Percentiles rank a stretch among this genome's conserved stretches.
Conservation (phyloP, 495 filamentous ascomycete species). For the Viridothelium virens region DNA sequence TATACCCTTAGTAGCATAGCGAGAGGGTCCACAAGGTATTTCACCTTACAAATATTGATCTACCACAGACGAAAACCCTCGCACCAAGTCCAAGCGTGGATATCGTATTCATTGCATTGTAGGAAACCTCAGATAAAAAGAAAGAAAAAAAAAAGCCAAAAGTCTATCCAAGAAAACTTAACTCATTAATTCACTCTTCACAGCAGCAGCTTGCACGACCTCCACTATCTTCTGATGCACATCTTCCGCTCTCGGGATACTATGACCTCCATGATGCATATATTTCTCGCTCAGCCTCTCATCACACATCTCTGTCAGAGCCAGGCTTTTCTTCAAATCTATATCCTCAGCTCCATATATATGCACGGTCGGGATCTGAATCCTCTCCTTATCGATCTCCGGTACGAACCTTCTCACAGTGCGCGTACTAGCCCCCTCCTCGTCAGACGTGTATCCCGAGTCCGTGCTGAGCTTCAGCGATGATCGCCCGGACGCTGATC, state of each 20-base stretch:
- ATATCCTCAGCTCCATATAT: conserved; percentile 5
- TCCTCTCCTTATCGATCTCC: conserved; percentile 13
- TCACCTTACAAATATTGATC: no score
- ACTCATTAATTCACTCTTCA: conserved; percentile 3
- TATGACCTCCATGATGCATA: conserved; percentile 8
- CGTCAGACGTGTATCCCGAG: conserved; percentile 10
- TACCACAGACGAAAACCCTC: no score
- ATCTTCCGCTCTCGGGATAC: conserved; percentile 8
- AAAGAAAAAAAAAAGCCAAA: no score
- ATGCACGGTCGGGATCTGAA: conserved; percentile 10
- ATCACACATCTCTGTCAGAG: conserved; percentile 7
- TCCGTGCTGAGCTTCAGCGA: conserved; percentile 8
- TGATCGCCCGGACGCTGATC: conserved; percentile 9
- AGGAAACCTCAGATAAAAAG: no score
- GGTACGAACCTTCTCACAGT: conserved; percentile 7
- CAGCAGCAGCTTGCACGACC: conserved; percentile 11
- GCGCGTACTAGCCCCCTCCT: conserved; percentile 9
- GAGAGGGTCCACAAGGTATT: no score
- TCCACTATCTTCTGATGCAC: conserved; percentile 7
- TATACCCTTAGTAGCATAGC: no score
- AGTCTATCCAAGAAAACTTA: not conserved
- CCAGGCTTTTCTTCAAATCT: conserved; percentile 9
- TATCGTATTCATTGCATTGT: no score
- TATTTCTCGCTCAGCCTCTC: conserved; percentile 4
- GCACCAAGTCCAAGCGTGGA: no score